Base-by-base conservation (phyloP, 345 rosid genomes). In the Salix arbutifolia region DNA sequence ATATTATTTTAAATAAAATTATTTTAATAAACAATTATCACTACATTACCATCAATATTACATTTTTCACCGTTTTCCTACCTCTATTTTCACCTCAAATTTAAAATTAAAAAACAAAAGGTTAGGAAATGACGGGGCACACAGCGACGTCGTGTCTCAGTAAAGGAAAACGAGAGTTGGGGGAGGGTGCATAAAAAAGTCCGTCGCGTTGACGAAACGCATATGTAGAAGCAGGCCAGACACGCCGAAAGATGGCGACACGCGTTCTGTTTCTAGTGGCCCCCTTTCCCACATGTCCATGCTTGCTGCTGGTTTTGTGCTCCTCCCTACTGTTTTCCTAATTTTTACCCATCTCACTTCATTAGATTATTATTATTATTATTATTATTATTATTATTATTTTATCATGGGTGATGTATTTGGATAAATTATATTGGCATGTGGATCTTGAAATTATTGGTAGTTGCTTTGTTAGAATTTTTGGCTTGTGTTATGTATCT, bases 161-260 rank as follows among this genome's bases (percentile, higher is more conserved):
- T 50, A 70, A 70, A 74, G 73, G 13, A 25, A 4, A 13, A 25
- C 9, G n/a, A 4, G 13, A 25, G 60, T 5, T 69, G 17, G 26
- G 76, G 6, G 40, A 5, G 12, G 46, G 33, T 11, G 50, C 28
- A 18, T 1, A 25, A 2, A 52, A 30, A 46, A 44, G 79, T 12
- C 84, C 75, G 84, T 85, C 62, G 66, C 77, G 81, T 75, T 76
- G 82, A 80, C 73, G 84, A 75, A 83, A 77, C 77, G 61, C 74
- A 35, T 60, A 7, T 3, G 4, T 17, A 19, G 10, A 44, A 46
- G 73, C 23, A 6, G 10, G 5, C 44, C 16, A 11, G 69, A 35
- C 72, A 71, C 77, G 84, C 86, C 86, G 70, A 75, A 80, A 84
- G 76, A 80, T n/a, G 56, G 46, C 4, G 80, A 80, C 84, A 72